Evolutionary conservation across 1,284 basidiomycete species (phyloP), one percentile per base, ranked within the genome.

Genomic region (Fomitiporia mediterranea): DNA sequence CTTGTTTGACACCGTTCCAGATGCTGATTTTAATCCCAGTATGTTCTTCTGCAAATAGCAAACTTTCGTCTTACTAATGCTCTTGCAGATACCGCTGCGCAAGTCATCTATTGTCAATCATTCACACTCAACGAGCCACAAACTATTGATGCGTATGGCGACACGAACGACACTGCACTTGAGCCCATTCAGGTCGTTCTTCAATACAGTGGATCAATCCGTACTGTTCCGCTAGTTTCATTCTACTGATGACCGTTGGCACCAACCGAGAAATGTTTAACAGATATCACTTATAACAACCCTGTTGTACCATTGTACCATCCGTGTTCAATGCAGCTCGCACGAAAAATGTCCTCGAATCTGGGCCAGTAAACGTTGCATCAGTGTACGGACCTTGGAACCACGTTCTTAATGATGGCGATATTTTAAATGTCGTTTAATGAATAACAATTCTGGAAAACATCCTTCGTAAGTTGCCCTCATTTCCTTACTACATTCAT

Each of bases 1-100:
- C 62, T 94, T 94, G 92, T 96, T 95, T 70, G 94, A 96, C 68
- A 74, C 65, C 0, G 75, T 94, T 13, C 92, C 94, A 0, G 72
- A 77, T 35, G n/a, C n/a, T n/a, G 71, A 73, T 4, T 78, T 97
- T 27, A 78, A 86, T 59, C 79, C 89, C 2, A 96, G 89, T 90
- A 61, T 47, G 84, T 73, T 4, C n/a, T 17, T 40, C 38, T 28
- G 47, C 4, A 19, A 11, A 43, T 23, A 25, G 4, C 6, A 7
- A 21, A n/a, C 51, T 7, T 6, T 27, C 6, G 17, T 25, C 5
- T 32, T 32, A 28, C 25, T 49, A 13, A 30, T 1, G 11, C 17
- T 39, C 25, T 7, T 19, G 13, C 15, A 89, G 88, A 96, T 70
- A 72, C 86, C 63, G 95, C 94, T 3, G 77, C 92, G 2, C 83